A percentile compares a stretch with the other conserved stretches of the same genome.
Evolutionary conservation across 208 protist genomes (phyloP).

Genomic region (Acanthamoeba healyi): DNA sequence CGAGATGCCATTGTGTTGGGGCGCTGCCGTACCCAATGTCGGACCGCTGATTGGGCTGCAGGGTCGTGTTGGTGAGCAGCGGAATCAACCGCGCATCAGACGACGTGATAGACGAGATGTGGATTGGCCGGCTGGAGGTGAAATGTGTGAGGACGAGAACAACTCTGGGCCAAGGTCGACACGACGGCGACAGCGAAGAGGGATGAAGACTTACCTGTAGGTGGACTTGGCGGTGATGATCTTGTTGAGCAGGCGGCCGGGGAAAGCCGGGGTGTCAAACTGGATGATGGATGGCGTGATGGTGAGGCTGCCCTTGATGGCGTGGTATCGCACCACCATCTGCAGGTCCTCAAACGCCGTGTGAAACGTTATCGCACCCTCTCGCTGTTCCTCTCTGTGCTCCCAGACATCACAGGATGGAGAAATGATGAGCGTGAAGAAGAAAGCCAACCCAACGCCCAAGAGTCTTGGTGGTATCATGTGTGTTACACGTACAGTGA

Average conservation of each 20-base stretch:
- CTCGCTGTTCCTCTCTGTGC: slow-evolving; percentile 22
- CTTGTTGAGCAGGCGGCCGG: slow-evolving; percentile 40
- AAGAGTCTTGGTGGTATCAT: too few species aligned
- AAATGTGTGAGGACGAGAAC: not conserved
- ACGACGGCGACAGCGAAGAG: not conserved
- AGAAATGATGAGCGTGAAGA: too few species aligned
- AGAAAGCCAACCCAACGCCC: too few species aligned
- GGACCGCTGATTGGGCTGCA: slow-evolving; percentile 22
- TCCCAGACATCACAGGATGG: too few species aligned
- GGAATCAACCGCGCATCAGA: slow-evolving; percentile 50
- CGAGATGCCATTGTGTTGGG: too few species aligned
- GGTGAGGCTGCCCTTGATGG: slow-evolving; percentile 49
- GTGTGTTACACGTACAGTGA: not conserved
- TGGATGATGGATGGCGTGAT: slow-evolving; percentile 62
- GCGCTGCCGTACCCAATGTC: slow-evolving; percentile 59
- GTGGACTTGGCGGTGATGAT: slow-evolving; percentile 59
- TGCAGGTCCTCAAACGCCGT: slow-evolving; percentile 46
- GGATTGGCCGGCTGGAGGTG: slow-evolving; percentile 35
- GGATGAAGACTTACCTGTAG: not conserved
- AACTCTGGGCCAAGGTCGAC: not conserved
- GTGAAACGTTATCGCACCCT: slow-evolving; percentile 19
- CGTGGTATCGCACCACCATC: slow-evolving; percentile 40
- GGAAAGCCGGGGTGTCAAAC: slow-evolving; percentile 42
- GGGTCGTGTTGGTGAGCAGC: slow-evolving; percentile 17
- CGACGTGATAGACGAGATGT: slow-evolving; percentile 67